Evolutionary conservation across 2,329 filamentous ascomycete species (phyloP).

Genomic region (Ceratocystis lukuohia): DNA sequence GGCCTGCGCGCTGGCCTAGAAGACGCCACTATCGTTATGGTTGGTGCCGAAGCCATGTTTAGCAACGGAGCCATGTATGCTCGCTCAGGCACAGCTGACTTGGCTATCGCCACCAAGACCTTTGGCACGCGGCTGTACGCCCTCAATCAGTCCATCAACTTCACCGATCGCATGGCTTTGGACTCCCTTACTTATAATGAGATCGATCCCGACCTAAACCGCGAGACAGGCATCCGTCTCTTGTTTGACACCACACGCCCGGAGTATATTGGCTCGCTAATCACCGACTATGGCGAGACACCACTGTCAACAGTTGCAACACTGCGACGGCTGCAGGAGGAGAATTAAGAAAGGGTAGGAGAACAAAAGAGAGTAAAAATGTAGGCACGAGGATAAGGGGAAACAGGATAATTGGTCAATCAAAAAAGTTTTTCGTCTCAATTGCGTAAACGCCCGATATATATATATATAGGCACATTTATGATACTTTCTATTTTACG

Average conservation of each 20-base stretch:
- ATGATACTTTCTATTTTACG: neutral
- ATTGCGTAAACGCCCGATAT: neutral
- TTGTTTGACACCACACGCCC: slow-evolving; percentile 88
- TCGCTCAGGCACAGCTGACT: slow-evolving; percentile 70
- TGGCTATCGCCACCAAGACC: slow-evolving; percentile 70
- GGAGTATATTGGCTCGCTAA: slow-evolving; percentile 72
- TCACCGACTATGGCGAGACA: slow-evolving; percentile 65
- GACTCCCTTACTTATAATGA: slow-evolving; percentile 94
- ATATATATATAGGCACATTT: neutral
- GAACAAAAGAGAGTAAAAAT: neutral
- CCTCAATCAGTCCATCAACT: slow-evolving; percentile 90
- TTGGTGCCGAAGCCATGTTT: slow-evolving; percentile 90
- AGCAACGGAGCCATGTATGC: slow-evolving; percentile 87
- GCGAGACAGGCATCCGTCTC: slow-evolving; percentile 43
- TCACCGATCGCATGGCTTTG: slow-evolving; percentile 69
- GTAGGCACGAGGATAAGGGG: neutral
- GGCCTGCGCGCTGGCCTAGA: slow-evolving; percentile 63
- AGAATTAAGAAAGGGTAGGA: slow-evolving; percentile 10
- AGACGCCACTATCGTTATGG: slow-evolving; percentile 56
- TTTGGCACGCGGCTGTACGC: slow-evolving; percentile 70
- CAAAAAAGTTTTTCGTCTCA: neutral
- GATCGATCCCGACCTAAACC: slow-evolving; percentile 60
- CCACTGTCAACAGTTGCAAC: slow-evolving; percentile 17
- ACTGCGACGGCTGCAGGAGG: slow-evolving; percentile 20
- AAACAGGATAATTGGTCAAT: neutral